Conservation (phyloP, 768 basidiomycete genomes). For the Naematelia aurantialba region DNA sequence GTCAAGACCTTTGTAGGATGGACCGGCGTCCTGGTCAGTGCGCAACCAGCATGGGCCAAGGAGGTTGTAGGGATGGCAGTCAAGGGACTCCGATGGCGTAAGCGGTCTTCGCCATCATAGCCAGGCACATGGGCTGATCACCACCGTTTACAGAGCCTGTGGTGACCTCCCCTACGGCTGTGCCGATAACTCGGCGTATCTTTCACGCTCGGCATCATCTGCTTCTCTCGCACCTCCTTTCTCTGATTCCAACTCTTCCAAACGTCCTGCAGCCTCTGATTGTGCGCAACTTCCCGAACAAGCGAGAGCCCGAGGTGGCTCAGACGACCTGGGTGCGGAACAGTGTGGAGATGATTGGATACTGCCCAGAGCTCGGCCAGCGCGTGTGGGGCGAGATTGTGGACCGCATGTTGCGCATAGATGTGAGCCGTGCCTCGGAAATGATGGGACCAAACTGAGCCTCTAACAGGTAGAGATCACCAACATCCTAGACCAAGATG, state of each 20-base stretch:
- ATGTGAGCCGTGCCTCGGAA: slow-evolving; percentile 59
- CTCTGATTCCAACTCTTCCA: slow-evolving; percentile 85
- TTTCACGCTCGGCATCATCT: slow-evolving; percentile 83
- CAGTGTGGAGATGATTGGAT: slow-evolving; percentile 71
- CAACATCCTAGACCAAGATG: slow-evolving; percentile 79
- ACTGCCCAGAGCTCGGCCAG: slow-evolving; percentile 79
- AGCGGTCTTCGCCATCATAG: slow-evolving; percentile 12
- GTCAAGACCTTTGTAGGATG: slow-evolving; percentile 86
- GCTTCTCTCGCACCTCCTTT: slow-evolving; percentile 79
- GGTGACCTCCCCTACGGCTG: slow-evolving; percentile 15
- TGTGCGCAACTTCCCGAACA: slow-evolving; percentile 83
- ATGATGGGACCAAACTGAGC: not conserved
- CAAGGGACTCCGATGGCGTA: slow-evolving; percentile 83
- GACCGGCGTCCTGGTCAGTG: slow-evolving; percentile 84
- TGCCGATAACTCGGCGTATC: slow-evolving; percentile 67
- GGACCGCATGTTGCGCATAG: slow-evolving; percentile 92
- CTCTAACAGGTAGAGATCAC: slow-evolving; percentile 76
- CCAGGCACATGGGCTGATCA: slow-evolving; percentile 32
- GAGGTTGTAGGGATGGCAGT: slow-evolving; percentile 76
- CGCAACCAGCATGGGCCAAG: slow-evolving; percentile 84
- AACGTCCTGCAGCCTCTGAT: slow-evolving; percentile 81
- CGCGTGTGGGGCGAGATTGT: slow-evolving; percentile 80
- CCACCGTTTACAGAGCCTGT: slow-evolving; percentile 58
- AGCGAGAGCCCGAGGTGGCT: slow-evolving; percentile 71
- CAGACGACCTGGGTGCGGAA: slow-evolving; percentile 92